A percentile compares a stretch with the other conserved stretches of the same genome.
Evolutionary conservation across 257 asterid species (phyloP).

Genomic region (Solanum ossicruentum): DNA sequence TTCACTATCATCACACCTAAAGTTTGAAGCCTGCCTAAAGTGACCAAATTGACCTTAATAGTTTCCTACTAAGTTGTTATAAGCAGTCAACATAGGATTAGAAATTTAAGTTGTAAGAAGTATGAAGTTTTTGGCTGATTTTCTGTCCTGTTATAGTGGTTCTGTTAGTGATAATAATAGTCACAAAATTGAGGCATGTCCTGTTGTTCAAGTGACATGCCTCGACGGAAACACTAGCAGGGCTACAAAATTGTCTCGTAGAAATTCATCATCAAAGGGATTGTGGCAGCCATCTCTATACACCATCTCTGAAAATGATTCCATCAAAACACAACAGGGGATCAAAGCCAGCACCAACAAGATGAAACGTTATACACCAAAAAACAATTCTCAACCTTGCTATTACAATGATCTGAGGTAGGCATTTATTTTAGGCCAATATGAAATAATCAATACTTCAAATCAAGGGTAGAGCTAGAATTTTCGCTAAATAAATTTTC

Average conservation of each 20-base stretch:
- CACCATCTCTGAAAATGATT: conserved; percentile 1
- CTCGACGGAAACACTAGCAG: background rate
- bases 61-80: background rate
- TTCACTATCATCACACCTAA: background rate
- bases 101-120: background rate
- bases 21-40: background rate
- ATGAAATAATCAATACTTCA: background rate
- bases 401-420: background rate
- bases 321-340: background rate
- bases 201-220: background rate
- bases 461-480: background rate
- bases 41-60: background rate
- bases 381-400: background rate
- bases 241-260: background rate
- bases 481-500: no score
- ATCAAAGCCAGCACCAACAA: background rate
- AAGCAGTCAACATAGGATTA: background rate
- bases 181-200: background rate
- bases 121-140: background rate
- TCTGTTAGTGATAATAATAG: background rate
- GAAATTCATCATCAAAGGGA: background rate
- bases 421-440: background rate
- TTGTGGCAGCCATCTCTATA: conserved; percentile 3
- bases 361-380: background rate
- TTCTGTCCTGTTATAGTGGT: background rate